Conservation (phyloP, 495 filamentous ascomycete species). For the Chlorociboria aeruginascens region DNA sequence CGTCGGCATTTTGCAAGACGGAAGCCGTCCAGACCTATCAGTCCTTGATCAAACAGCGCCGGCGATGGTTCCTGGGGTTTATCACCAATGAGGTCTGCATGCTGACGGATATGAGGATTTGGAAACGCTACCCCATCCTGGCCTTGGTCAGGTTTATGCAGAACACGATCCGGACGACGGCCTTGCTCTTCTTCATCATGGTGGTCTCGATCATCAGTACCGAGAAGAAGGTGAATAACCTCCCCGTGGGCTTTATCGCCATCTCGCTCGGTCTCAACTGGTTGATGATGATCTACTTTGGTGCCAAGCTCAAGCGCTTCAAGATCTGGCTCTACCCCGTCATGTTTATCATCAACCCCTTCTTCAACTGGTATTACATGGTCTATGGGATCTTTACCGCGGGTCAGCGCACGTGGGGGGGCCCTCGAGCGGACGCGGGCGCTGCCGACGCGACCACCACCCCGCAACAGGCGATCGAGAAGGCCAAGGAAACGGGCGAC, state of each 20-base stretch:
- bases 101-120: constrained; percentile 87
- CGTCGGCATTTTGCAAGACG: constrained; percentile 95
- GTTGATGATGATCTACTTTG: constrained; percentile 94
- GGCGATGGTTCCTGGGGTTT: constrained; percentile 94
- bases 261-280: constrained; percentile 95
- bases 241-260: constrained; percentile 89
- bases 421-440: constrained; percentile 85
- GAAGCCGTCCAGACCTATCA: constrained; percentile 85
- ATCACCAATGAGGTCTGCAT: constrained; percentile 99
- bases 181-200: constrained; percentile 92
- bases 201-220: constrained; percentile 80
- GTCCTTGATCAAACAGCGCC: constrained; percentile 86
- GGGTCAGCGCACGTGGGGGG: constrained; percentile 93
- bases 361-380: constrained; percentile 99
- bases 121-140: constrained; percentile 86
- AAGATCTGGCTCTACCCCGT: constrained; percentile 92
- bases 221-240: constrained; percentile 57
- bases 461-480: constrained; percentile 70
- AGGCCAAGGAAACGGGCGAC: constrained; percentile 68
- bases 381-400: constrained; percentile 81
- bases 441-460: constrained; percentile 69
- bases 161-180: constrained; percentile 93
- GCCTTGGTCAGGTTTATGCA: constrained; percentile 85
- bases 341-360: constrained; percentile 93
- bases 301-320: constrained; percentile 69